A percentile compares a stretch with the other conserved stretches of the same genome.
Evolutionary conservation across 768 basidiomycete genomes (phyloP).

Genomic region (Tulasnella sp.): DNA sequence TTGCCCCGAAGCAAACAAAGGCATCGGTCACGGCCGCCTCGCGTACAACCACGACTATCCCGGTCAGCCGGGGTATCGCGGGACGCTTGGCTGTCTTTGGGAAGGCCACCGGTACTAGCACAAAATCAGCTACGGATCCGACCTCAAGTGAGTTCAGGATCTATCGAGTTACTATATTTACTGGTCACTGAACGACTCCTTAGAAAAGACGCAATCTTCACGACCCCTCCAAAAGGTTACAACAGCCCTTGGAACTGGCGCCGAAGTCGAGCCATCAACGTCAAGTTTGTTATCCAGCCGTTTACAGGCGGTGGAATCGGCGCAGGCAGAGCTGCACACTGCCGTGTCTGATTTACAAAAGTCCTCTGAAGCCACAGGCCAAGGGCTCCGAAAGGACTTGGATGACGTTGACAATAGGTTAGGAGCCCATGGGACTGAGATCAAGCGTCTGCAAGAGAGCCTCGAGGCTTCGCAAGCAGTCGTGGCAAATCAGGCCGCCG

Average conservation of each 20-base stretch:
- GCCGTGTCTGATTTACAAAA: neutral
- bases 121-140: neutral
- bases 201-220: neutral
- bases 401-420: neutral
- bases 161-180: neutral
- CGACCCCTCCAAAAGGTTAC: neutral
- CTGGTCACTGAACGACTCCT: neutral
- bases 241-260: neutral
- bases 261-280: neutral
- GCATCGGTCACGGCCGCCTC: neutral
- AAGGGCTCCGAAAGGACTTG: neutral
- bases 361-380: neutral
- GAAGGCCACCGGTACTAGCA: neutral
- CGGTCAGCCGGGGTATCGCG: neutral
- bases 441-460: neutral
- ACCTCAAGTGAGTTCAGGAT: neutral
- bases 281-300: neutral
- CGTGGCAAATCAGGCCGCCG: neutral
- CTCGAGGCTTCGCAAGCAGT: neutral
- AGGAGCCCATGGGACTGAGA: neutral
- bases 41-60: neutral
- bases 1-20: neutral
- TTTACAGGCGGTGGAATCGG: neutral
- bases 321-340: neutral
- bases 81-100: conserved; percentile 8